Base-by-base conservation (phyloP, 148 eudicot species). In the Agrostemma githago region DNA sequence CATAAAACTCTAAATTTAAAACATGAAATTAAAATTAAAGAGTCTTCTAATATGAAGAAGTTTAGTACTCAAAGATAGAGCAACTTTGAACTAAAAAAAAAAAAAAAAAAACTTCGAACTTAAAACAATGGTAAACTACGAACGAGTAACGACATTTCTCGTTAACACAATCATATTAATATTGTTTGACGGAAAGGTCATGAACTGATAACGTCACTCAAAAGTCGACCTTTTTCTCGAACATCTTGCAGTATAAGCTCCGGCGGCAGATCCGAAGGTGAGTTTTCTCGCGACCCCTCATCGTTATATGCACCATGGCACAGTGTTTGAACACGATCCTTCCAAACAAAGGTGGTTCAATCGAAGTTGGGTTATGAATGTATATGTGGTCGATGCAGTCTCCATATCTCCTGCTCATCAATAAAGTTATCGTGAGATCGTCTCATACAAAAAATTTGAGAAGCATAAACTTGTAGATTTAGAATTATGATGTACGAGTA, bases 361-460 rank as follows among this genome's bases (percentile, higher is more conserved):
- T 2, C 0, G 1, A 1, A 26, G 26, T 8, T 3, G 58, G 60
- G 16, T 19, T 20, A 40, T 74, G 76, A 16, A 64, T 15, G 42
- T 64, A 64, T 4, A 74, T 48, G 2, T 74, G 17, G 0, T 74
- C 76, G 14, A 74, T 44, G 53, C 76, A 62, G 0, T 8, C 5
- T 3, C 76, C 76, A 64, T 46, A 74, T 64, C 8, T 74, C 40
- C 76, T 74, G 60, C 15, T 26, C 41, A 73, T 6, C 34, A 26
- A 26, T 26, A 26, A n/a, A n/a, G n/a, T n/a, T n/a, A n/a, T n/a
- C n/a, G n/a, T n/a, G n/a, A n/a, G n/a, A n/a, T n/a, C n/a, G n/a
- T n/a, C n/a, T n/a, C n/a, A n/a, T 2, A 44, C 0, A 2, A 44
- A 46, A 6, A 10, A 15, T 8, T 48, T 48, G 54, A 10, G 54